Percentiles rank a stretch among this genome's conserved stretches.
These are phyloP conservation scores for Pleoardoris graminearum DNA, from an alignment of 2,329 filamentous ascomycete species.

Conservation along the genomic window DNA sequence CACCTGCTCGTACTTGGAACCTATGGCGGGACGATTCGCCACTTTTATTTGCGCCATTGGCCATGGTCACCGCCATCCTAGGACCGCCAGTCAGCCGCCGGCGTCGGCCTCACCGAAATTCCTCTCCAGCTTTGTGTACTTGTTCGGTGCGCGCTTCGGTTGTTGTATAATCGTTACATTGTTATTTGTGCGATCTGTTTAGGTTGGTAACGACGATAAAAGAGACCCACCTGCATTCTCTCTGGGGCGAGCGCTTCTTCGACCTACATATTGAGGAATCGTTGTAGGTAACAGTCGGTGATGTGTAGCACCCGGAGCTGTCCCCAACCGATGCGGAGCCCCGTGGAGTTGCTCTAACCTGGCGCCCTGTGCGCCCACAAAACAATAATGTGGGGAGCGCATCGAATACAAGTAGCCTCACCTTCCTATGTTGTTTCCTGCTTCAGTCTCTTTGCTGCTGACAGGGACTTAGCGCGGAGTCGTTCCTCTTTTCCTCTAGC, in stretches of 20 bases:
- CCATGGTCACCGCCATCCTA: background rate
- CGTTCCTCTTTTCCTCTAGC: background rate
- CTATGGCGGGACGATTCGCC: background rate
- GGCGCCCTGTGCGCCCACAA: slow-evolving; percentile 2
- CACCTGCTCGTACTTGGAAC: background rate
- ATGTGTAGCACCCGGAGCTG: slow-evolving; percentile 1
- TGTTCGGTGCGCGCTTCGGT: too few species aligned
- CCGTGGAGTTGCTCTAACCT: background rate
- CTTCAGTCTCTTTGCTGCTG: background rate
- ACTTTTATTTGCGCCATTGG: background rate
- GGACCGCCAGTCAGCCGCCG: background rate
- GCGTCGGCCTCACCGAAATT: too few species aligned
- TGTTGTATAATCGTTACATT: too few species aligned
- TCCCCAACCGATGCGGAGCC: slow-evolving; percentile 1
- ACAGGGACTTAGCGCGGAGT: background rate
- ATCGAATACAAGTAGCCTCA: slow-evolving; percentile 1
- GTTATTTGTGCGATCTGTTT: too few species aligned
- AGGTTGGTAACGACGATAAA: too few species aligned
- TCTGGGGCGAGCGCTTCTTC: background rate
- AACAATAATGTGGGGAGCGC: slow-evolving; percentile 3
- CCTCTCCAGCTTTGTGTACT: too few species aligned
- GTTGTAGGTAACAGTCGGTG: background rate
- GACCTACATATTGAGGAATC: slow-evolving; percentile 1
- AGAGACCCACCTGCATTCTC: background rate
- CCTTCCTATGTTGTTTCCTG: background rate